Evolutionary conservation across 2,329 filamentous ascomycete genomes (phyloP).

Genomic region (Monilinia aucupariae): DNA sequence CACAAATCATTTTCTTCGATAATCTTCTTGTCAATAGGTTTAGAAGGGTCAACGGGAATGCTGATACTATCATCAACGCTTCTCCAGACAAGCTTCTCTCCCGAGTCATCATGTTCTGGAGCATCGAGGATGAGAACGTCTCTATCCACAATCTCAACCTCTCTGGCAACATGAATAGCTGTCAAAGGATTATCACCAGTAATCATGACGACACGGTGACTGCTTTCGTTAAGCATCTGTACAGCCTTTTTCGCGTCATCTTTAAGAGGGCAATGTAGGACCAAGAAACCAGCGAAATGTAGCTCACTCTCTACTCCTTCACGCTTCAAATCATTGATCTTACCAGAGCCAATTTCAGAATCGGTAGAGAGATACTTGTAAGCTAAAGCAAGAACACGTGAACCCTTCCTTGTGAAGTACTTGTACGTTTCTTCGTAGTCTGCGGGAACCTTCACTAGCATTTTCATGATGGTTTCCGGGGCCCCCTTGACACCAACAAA

Average conservation of each 20-base stretch:
- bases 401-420: constrained; percentile 93
- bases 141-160: constrained; percentile 96
- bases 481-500: constrained; percentile 96
- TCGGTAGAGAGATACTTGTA: constrained; percentile 87
- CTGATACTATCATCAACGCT: constrained; percentile 86
- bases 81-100: constrained; percentile 83
- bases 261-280: constrained; percentile 92
- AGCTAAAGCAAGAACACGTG: constrained; percentile 84
- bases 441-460: constrained; percentile 74
- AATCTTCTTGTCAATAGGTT: constrained; percentile 75
- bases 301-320: constrained; percentile 84
- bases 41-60: constrained; percentile 77
- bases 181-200: constrained; percentile 97
- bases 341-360: constrained; percentile 72
- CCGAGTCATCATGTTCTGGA: constrained; percentile 79
- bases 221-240: constrained; percentile 97
- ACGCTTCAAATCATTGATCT: constrained; percentile 89
- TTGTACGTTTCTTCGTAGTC: constrained; percentile 98
- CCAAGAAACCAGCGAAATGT: constrained; percentile 89
- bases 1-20: constrained; percentile 85
- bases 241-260: constrained; percentile 92
- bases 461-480: constrained; percentile 92
- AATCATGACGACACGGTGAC: constrained; percentile 98
- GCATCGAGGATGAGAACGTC: constrained; percentile 93
- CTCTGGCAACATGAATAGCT: constrained; percentile 87